Evolutionary conservation across 148 eudicot genomes (phyloP).

Genomic region (Fagopyrum homotropicum): DNA sequence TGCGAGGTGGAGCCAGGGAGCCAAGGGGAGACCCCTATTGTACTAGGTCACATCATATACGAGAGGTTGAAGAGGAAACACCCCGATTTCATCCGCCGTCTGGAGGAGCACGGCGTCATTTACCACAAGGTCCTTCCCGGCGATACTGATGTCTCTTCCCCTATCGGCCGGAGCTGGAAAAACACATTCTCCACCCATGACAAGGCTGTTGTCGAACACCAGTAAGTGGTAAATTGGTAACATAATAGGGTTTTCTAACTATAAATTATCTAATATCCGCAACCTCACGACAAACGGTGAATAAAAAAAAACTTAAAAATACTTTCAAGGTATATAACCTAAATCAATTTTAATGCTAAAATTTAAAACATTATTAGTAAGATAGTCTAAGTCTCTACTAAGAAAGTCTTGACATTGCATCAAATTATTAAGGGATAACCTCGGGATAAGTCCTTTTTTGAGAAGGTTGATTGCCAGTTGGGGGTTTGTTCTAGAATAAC

Average conservation of each 20-base stretch:
- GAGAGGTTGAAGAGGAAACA: conserved; percentile 66
- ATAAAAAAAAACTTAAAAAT: too few relatives aligned
- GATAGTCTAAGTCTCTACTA: too few relatives aligned
- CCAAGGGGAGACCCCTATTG: conserved; percentile 92
- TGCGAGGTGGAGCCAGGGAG: conserved; percentile 73
- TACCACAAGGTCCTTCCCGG: conserved; percentile 66
- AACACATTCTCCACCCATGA: conserved; percentile 72
- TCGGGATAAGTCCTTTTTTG: too few relatives aligned
- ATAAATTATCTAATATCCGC: too few relatives aligned
- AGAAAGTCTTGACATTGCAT: too few relatives aligned
- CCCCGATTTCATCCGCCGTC: conserved; percentile 56
- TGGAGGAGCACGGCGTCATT: conserved; percentile 67
- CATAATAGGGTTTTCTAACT: too few relatives aligned
- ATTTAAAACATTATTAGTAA: too few relatives aligned
- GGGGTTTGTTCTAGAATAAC: too few relatives aligned
- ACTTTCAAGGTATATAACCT: background rate
- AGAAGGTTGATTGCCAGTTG: too few relatives aligned
- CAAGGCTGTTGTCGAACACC: conserved; percentile 63
- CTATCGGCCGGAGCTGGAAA: conserved; percentile 87
- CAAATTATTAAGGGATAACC: too few relatives aligned
- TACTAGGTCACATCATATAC: conserved; percentile 72
- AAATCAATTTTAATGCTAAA: too few relatives aligned
- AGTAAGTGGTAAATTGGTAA: conserved; percentile 23
- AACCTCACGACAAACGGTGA: too few relatives aligned
- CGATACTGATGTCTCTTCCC: conserved; percentile 67